A percentile compares a stretch with the other conserved stretches of the same genome.
Evolutionary conservation across 2,329 filamentous ascomycete genomes (phyloP).

Genomic region (Calonectria pteridis): DNA sequence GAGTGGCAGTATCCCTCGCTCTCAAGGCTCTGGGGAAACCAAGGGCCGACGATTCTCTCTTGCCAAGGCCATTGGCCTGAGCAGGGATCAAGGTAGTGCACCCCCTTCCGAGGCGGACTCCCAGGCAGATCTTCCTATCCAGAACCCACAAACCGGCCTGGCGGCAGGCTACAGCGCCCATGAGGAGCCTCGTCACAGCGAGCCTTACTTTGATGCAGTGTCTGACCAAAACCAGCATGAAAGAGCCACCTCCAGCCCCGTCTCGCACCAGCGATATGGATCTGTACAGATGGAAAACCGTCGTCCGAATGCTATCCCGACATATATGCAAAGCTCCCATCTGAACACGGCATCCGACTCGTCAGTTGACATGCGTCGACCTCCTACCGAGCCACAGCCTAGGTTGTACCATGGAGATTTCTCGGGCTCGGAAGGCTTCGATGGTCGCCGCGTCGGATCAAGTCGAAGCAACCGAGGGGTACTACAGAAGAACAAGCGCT

Average conservation of each 20-base stretch:
- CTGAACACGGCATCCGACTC: slow-evolving; percentile 67
- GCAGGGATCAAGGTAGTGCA: slow-evolving; percentile 65
- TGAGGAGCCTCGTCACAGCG: slow-evolving; percentile 51
- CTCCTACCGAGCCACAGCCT: slow-evolving; percentile 53
- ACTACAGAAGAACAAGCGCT: slow-evolving; percentile 88
- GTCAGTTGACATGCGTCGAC: slow-evolving; percentile 62
- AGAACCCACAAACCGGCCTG: slow-evolving; percentile 54
- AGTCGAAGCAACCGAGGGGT: slow-evolving; percentile 64
- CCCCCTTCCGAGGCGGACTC: slow-evolving; percentile 61
- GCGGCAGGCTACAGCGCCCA: slow-evolving; percentile 51
- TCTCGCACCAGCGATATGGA: slow-evolving; percentile 57
- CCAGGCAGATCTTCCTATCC: slow-evolving; percentile 66
- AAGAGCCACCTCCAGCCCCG: slow-evolving; percentile 50
- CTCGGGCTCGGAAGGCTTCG: slow-evolving; percentile 57
- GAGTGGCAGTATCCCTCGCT: slow-evolving; percentile 73
- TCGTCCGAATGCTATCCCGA: slow-evolving; percentile 58
- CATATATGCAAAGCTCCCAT: slow-evolving; percentile 60
- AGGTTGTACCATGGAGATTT: slow-evolving; percentile 60
- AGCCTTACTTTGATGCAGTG: slow-evolving; percentile 55
- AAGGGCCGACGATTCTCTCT: slow-evolving; percentile 77
- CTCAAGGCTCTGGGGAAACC: slow-evolving; percentile 69
- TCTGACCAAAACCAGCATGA: slow-evolving; percentile 54
- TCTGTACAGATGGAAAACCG: slow-evolving; percentile 55
- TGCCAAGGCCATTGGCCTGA: slow-evolving; percentile 72
- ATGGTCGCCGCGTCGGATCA: slow-evolving; percentile 54